Conservation (phyloP, 306 rosid species). For the Quercus agrifolia region DNA sequence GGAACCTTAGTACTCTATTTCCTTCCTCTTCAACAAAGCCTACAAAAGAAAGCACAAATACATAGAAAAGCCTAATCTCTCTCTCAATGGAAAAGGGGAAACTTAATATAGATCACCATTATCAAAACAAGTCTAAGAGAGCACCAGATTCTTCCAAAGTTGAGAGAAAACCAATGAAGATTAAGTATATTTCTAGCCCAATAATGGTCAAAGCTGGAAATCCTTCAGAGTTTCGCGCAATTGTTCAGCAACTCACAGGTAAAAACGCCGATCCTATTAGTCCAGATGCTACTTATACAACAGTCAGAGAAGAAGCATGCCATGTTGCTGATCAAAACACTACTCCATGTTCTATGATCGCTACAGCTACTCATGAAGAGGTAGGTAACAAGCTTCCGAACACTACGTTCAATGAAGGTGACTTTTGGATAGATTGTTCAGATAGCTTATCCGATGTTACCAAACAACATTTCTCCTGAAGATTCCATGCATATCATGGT, state of each 20-base stretch:
- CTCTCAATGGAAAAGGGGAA: not conserved
- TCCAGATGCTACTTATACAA: not conserved
- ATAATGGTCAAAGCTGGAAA: not conserved
- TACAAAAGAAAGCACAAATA: not conserved
- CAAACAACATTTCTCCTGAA: not conserved
- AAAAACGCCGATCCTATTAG: not conserved
- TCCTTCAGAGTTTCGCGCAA: not conserved
- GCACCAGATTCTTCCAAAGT: not conserved
- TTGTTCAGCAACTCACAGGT: not conserved
- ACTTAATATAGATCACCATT: not conserved
- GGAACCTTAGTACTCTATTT: not conserved
- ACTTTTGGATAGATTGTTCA: not conserved
- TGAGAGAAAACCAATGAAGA: not conserved
- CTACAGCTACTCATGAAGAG: not conserved
- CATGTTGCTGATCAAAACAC: not conserved
- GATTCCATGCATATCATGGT: not conserved
- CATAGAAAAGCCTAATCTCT: not conserved
- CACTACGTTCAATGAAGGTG: not conserved
- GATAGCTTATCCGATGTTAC: not conserved
- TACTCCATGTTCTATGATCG: not conserved
- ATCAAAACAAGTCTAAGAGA: not conserved
- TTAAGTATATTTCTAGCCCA: not conserved
- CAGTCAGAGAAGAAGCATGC: not conserved
- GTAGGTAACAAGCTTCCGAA: not conserved
- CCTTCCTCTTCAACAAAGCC: not conserved